Conservation (phyloP, 768 basidiomycete species). For the Boletales sp. region DNA sequence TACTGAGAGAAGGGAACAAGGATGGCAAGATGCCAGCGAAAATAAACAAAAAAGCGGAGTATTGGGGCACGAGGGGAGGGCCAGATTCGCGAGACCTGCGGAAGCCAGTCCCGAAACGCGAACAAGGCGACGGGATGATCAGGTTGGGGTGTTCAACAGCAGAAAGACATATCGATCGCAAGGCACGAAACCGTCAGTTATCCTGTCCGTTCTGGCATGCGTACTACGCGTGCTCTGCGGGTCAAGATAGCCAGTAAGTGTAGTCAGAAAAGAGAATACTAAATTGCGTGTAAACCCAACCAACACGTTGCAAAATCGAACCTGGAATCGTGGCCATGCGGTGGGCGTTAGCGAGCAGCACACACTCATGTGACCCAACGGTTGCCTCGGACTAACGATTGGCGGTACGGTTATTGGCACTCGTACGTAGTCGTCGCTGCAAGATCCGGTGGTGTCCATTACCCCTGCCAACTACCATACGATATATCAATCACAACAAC, state of each 20-base stretch:
- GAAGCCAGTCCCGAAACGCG: slow-evolving; percentile 27
- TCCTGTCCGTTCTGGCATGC: slow-evolving; percentile 23
- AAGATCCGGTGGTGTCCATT: no score
- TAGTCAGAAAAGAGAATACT: slow-evolving; percentile 2
- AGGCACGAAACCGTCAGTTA: slow-evolving; percentile 14
- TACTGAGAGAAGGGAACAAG: slow-evolving; percentile 9
- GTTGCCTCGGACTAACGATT: no score
- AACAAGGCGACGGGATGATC: slow-evolving; percentile 15
- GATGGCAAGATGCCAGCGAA: slow-evolving; percentile 5
- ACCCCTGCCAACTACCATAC: not conserved
- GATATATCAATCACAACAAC: no score
- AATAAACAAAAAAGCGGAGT: slow-evolving; percentile 23
- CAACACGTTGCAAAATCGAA: slow-evolving; percentile 21
- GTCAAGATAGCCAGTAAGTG: slow-evolving; percentile 4
- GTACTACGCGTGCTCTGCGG: slow-evolving; percentile 21
- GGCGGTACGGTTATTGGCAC: no score
- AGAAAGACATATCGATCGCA: slow-evolving; percentile 19
- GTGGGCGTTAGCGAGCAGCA: slow-evolving; percentile 3
- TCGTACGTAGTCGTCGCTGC: no score
- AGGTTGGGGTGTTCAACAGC: slow-evolving; percentile 5
- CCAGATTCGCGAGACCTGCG: slow-evolving; percentile 21
- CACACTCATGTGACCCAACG: not conserved
- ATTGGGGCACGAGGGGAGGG: slow-evolving; percentile 28
- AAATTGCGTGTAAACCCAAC: slow-evolving; percentile 9
- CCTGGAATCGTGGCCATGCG: slow-evolving; percentile 16